These are phyloP conservation scores for Corylus heterophylla DNA, from an alignment of 306 rosid species.

Conservation along the genomic window DNA sequence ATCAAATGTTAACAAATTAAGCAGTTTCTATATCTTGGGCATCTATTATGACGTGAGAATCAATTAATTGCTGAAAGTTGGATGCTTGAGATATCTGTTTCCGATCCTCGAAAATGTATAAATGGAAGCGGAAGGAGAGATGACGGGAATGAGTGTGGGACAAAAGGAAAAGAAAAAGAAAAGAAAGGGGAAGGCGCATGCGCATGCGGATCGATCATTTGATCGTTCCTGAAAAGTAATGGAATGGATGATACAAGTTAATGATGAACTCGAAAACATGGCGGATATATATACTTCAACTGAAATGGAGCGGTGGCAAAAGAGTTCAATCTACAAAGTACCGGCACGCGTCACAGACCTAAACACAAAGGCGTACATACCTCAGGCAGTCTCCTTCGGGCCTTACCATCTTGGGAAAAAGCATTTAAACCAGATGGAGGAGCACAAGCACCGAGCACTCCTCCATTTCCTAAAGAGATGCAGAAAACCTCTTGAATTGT, in stretches of 20 bases:
- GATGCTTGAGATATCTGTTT: neutral
- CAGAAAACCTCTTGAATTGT: slow-evolving; percentile 16
- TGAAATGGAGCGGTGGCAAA: neutral
- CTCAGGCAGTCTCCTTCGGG: slow-evolving; percentile 58
- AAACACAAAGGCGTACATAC: slow-evolving; percentile 36
- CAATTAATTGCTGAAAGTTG: neutral
- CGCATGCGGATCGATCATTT: neutral
- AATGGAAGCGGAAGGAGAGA: neutral
- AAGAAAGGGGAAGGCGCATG: neutral
- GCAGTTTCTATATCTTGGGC: no score
- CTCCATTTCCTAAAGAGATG: slow-evolving; percentile 34
- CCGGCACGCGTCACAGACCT: slow-evolving; percentile 27
- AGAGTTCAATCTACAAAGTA: slow-evolving; percentile 40
- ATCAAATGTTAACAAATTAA: no score
- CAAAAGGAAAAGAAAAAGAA: neutral
- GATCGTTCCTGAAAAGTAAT: neutral
- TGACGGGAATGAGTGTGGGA: no score
- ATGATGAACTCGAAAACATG: neutral
- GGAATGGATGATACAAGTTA: neutral
- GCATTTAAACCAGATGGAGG: slow-evolving; percentile 31
- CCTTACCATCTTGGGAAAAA: slow-evolving; percentile 45
- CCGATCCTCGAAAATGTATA: neutral
- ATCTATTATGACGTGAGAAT: neutral
- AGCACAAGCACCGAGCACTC: slow-evolving; percentile 49
- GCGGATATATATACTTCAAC: neutral